Conservation (phyloP, 2,329 filamentous ascomycete genomes). For the Hansfordia pulvinata region DNA sequence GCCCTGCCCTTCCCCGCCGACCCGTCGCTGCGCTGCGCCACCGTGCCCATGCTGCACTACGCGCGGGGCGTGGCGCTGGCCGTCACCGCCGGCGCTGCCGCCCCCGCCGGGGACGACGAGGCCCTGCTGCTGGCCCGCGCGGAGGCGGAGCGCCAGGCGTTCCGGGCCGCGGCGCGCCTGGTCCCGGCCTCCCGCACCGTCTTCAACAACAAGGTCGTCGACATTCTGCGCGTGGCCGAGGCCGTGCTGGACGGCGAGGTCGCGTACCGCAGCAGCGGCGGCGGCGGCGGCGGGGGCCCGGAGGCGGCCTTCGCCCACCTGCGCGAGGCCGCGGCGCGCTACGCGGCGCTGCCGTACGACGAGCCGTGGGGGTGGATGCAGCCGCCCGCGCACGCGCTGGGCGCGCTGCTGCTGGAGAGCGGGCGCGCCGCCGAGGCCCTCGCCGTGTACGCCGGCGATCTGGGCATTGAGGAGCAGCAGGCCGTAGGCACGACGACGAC, state of each 20-base stretch:
- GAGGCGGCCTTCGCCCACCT: slow-evolving; percentile 46
- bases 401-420: slow-evolving; percentile 56
- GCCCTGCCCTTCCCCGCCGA: slow-evolving; percentile 42
- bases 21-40: slow-evolving; percentile 49
- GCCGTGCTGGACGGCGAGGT: slow-evolving; percentile 64
- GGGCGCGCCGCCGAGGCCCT: slow-evolving; percentile 41
- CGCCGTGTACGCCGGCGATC: slow-evolving; percentile 43
- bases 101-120: slow-evolving; percentile 40
- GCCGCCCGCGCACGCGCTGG: slow-evolving; percentile 56
- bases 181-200: slow-evolving; percentile 49
- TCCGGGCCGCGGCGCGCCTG: slow-evolving; percentile 31
- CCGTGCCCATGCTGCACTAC: slow-evolving; percentile 55
- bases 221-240: slow-evolving; percentile 49
- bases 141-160: slow-evolving; percentile 31
- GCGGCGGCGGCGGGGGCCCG: too few species aligned
- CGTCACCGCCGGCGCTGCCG: too few species aligned
- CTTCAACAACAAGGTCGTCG: slow-evolving; percentile 53
- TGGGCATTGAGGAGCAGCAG: too few species aligned
- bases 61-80: slow-evolving; percentile 54
- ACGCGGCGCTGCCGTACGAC: slow-evolving; percentile 53
- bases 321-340: slow-evolving; percentile 39
- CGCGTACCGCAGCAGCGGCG: slow-evolving; percentile 53
- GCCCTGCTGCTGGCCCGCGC: slow-evolving; percentile 48
- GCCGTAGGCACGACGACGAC: too few species aligned
- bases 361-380: slow-evolving; percentile 78